Evolutionary conservation across 1,284 basidiomycete genomes (phyloP).

Genomic region (Puccinia coronata): DNA sequence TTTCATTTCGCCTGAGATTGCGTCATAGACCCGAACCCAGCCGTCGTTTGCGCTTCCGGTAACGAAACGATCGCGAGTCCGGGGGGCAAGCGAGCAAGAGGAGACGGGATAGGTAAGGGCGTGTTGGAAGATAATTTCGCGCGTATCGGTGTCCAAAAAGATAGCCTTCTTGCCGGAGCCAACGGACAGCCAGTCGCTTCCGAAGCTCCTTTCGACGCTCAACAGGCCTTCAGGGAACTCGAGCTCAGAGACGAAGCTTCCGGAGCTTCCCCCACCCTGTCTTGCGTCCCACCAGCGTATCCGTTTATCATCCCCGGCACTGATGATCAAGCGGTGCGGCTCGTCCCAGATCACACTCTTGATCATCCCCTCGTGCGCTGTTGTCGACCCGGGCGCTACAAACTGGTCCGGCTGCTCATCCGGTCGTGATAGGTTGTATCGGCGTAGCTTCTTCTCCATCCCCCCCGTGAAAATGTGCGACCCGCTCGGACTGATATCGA

Average conservation of each 20-base stretch:
- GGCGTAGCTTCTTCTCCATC: slow-evolving; percentile 93
- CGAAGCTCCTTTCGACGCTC: slow-evolving; percentile 86
- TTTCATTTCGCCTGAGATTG: slow-evolving; percentile 77
- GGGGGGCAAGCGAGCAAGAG: slow-evolving; percentile 69
- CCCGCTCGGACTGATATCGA: slow-evolving; percentile 74
- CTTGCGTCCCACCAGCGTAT: slow-evolving; percentile 97
- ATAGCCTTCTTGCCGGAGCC: slow-evolving; percentile 88
- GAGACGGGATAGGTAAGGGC: slow-evolving; percentile 62
- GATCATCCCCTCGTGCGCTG: slow-evolving; percentile 77
- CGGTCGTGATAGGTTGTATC: slow-evolving; percentile 78
- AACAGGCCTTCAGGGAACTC: slow-evolving; percentile 78
- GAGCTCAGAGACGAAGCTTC: slow-evolving; percentile 69
- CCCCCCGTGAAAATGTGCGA: slow-evolving; percentile 83
- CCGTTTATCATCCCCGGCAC: slow-evolving; percentile 85
- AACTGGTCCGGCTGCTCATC: slow-evolving; percentile 47
- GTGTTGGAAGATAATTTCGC: slow-evolving; percentile 51
- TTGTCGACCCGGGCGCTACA: neutral
- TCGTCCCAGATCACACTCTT: slow-evolving; percentile 92
- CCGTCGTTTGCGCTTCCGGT: slow-evolving; percentile 88
- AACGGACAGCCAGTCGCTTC: slow-evolving; percentile 81
- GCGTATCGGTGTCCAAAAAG: slow-evolving; percentile 66
- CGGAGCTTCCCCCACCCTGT: slow-evolving; percentile 62
- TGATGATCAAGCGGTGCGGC: slow-evolving; percentile 75
- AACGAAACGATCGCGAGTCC: slow-evolving; percentile 82
- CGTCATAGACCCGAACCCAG: slow-evolving; percentile 92